These are phyloP conservation scores for Trametes sp. DNA, from an alignment of 1,284 basidiomycete species.

Conservation along the genomic window DNA sequence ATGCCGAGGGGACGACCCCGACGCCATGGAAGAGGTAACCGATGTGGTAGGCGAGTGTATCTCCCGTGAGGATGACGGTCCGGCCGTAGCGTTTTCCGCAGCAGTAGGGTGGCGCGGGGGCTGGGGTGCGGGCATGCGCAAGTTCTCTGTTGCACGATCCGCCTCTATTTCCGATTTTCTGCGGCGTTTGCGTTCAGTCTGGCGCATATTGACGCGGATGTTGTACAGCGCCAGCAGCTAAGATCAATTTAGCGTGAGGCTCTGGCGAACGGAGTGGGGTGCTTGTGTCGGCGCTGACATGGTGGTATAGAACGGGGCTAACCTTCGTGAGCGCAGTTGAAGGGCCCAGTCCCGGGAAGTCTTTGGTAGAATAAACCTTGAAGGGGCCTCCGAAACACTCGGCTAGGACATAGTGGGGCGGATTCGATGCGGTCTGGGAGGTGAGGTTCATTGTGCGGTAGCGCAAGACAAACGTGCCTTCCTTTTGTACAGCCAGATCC, in stretches of 20 bases:
- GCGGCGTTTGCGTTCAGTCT: constrained; percentile 14
- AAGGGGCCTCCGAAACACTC: constrained; percentile 76
- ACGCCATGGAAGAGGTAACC: too few species aligned
- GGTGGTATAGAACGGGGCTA: too few species aligned
- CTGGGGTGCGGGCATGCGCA: too few species aligned
- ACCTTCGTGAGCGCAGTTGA: background rate
- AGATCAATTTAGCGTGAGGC: too few species aligned
- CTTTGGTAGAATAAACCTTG: constrained; percentile 79
- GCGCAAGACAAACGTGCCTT: constrained; percentile 38
- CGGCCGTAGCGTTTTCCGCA: too few species aligned
- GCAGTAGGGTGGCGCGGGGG: too few species aligned
- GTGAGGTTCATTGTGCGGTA: constrained; percentile 40
- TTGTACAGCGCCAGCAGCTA: constrained; percentile 10
- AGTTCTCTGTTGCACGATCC: background rate
- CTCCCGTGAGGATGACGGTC: too few species aligned
- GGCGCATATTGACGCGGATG: constrained; percentile 19
- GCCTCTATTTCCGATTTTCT: background rate
- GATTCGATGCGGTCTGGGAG: constrained; percentile 37
- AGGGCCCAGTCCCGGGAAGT: constrained; percentile 64
- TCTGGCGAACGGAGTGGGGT: too few species aligned
- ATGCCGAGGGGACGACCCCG: too few species aligned
- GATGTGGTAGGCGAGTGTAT: too few species aligned
- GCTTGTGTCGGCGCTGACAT: too few species aligned
- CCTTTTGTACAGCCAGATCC: constrained; percentile 39
- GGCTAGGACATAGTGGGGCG: constrained; percentile 60